Evolutionary conservation across 345 rosid species (phyloP), one percentile per base, ranked within the genome.

Genomic region (Xanthoceras sorbifolium): DNA sequence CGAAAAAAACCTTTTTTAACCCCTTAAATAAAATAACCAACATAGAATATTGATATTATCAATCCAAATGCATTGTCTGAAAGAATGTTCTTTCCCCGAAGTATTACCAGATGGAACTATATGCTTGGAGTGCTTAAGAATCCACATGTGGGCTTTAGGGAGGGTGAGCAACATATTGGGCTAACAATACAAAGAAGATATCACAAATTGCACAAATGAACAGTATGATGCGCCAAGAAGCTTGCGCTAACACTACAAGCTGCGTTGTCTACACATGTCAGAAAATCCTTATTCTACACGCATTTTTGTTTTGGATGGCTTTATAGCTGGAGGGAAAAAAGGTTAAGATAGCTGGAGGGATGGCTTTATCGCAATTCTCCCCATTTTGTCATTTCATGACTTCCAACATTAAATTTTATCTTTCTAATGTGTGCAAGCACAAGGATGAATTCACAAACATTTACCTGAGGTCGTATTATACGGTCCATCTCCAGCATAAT

Each of bases 401-500:
- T 71, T 34, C 11, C 2, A 29, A 29, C 22, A 57, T 63, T 40
- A 68, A 29, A 48, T 32, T 75, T 18, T 54, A 73, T 40, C 20
- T 77, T 64, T 68, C 26, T 17, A 44, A 23, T 26, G 8, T 40
- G 25, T 42, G 22, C 4, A 4, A 61, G 40, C 18, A 63, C 44
- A 63, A 66, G 52, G 17, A 69, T 48, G n/a, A 74, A 50, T 71
- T 22, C 3, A 1, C 18, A 61, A 54, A 74, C 34, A 72, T 10
- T 38, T 88, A 94, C 98, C 97, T 88, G 91, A 69, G 98, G 97
- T 26, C 97, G 90, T 79, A 87, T 48, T 29, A 96, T 80, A 40
- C 91, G 95, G 82, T 96, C 99, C 90, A 96, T 92, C 90, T 96
- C 99, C 83, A 96, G 87, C 89, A 96, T 79, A 59, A 93, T 82